phyloP scores from a whole-genome alignment of 352 stramenopile genomes.

The Phytopythium oedochilum region DNA sequence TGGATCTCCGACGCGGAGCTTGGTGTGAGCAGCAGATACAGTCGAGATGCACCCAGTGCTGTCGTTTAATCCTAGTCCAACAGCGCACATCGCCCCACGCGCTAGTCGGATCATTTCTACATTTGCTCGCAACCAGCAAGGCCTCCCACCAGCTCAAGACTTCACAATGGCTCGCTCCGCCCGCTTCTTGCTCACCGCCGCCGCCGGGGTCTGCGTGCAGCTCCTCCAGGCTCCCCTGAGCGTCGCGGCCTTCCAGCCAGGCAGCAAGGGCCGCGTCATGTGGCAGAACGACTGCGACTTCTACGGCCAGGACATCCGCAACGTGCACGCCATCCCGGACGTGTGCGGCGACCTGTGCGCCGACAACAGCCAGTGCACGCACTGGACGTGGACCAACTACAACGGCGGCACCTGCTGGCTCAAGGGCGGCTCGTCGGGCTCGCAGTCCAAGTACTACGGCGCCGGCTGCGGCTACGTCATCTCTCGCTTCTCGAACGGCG shows the following conservation, averaged over 20 bases:
- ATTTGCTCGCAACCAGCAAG: not conserved
- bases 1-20: not conserved
- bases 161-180: conserved; percentile 1
- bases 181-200: conserved; percentile 2
- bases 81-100: not conserved
- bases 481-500: conserved; percentile 19
- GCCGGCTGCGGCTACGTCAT: conserved; percentile 37
- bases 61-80: too few species aligned
- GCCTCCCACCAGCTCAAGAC: not conserved
- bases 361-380: conserved; percentile 23
- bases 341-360: conserved; percentile 32
- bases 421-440: conserved; percentile 21
- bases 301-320: conserved; percentile 25
- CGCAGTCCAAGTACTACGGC: conserved; percentile 16
- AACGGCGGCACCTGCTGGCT: conserved; percentile 45
- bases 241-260: conserved; percentile 17
- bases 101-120: not conserved
- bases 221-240: not conserved
- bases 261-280: conserved; percentile 34
- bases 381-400: conserved; percentile 38
- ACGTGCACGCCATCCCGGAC: conserved; percentile 20
- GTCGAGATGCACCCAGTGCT: too few species aligned
- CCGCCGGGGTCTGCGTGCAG: not conserved
- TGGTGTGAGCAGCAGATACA: not conserved
- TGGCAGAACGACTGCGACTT: conserved; percentile 43